These are phyloP conservation scores for Ascochyta pisi DNA, from an alignment of 2,329 filamentous ascomycete species.

Conservation along the genomic window DNA sequence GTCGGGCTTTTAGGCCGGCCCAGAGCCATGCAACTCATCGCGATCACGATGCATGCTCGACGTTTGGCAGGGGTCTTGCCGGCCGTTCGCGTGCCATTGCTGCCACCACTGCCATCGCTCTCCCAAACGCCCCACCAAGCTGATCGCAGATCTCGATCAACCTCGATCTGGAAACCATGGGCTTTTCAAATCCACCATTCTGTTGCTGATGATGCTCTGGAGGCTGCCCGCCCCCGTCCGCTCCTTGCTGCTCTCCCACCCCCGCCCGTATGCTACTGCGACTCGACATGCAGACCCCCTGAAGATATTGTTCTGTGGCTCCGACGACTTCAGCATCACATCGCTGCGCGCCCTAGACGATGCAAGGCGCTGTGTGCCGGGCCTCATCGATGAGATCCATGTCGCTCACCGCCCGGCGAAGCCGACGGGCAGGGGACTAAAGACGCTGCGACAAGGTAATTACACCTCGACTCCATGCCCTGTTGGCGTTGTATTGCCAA, in stretches of 20 bases:
- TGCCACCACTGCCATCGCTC: neutral
- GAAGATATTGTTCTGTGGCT: constrained; percentile 90
- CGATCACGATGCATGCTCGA: neutral
- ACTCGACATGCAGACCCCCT: constrained; percentile 60
- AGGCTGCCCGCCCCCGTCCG: constrained; percentile 33
- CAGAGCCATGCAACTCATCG: neutral
- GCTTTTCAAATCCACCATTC: neutral
- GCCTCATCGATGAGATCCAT: constrained; percentile 71
- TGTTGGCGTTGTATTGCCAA: neutral
- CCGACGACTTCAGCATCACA: constrained; percentile 85
- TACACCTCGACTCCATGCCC: neutral
- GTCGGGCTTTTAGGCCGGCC: neutral
- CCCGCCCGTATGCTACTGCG: neutral
- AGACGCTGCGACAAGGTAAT: constrained; percentile 69
- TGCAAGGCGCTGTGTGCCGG: constrained; percentile 56
- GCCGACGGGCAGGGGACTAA: constrained; percentile 76
- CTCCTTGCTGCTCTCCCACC: constrained; percentile 19
- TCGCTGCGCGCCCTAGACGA: constrained; percentile 73
- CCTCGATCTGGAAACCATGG: neutral
- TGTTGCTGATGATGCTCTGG: constrained; percentile 22
- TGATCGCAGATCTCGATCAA: neutral
- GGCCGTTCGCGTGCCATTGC: neutral
- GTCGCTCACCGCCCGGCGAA: constrained; percentile 85
- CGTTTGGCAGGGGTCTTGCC: neutral
- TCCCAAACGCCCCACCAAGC: neutral